Percentiles rank a stretch among this genome's conserved stretches.
Conservation (phyloP, 1,284 basidiomycete species). For the Cystobasidiaceae sp. region DNA sequence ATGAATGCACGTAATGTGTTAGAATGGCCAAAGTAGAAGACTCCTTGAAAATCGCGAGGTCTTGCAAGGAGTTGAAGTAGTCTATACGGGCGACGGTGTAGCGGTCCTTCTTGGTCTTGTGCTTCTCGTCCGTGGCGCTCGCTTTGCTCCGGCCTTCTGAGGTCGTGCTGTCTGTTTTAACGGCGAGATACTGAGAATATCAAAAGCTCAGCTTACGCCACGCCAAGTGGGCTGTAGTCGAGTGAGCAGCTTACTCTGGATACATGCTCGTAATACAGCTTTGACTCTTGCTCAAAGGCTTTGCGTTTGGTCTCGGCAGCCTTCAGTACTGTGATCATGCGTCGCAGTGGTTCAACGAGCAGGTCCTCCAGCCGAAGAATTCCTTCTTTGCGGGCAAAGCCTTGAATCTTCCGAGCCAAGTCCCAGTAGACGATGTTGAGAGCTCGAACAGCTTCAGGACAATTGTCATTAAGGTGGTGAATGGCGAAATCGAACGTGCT, state of each 20-base stretch:
- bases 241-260: conserved; percentile 31
- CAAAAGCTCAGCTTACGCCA: neutral
- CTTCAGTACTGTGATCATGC: conserved; percentile 37
- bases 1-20: conserved; percentile 24
- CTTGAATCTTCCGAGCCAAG: neutral
- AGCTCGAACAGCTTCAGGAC: conserved; percentile 24
- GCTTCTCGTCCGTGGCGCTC: conserved; percentile 51
- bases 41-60: conserved; percentile 31
- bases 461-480: conserved; percentile 26
- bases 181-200: conserved; percentile 34
- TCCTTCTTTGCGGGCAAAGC: conserved; percentile 8
- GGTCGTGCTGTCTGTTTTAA: conserved; percentile 48
- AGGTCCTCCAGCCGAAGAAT: conserved; percentile 23
- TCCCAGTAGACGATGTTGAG: conserved; percentile 30
- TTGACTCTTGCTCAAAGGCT: conserved; percentile 36
- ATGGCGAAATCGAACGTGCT: conserved; percentile 34
- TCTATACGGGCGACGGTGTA: conserved; percentile 21
- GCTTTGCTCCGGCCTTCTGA: conserved; percentile 50
- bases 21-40: conserved; percentile 19
- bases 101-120: conserved; percentile 29
- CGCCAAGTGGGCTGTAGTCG: neutral
- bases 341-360: conserved; percentile 28
- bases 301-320: conserved; percentile 34
- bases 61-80: conserved; percentile 22
- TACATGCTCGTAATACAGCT: conserved; percentile 39